phyloP scores from a whole-genome alignment of 495 filamentous ascomycete genomes.

The Durotheca rogersii region DNA sequence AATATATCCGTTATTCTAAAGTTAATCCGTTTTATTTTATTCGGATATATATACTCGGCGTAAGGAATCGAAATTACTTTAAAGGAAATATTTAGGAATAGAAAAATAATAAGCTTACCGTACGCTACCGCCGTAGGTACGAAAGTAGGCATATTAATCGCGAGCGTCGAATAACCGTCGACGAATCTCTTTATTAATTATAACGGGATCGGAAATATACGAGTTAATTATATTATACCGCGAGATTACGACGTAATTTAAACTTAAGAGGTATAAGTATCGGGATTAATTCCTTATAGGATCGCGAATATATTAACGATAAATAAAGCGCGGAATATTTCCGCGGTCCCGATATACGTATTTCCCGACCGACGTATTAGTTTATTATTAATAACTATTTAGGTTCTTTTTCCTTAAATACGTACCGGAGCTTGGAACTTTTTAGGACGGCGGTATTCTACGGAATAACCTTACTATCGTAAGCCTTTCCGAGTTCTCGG shows the following conservation, averaged over 20 bases:
- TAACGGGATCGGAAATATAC: background rate
- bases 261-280: conserved; percentile 2
- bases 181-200: conserved; percentile 4
- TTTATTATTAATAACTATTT: background rate
- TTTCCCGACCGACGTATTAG: background rate
- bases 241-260: background rate
- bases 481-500: no score
- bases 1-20: background rate
- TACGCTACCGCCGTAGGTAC: no score
- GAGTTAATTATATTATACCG: conserved; percentile 1
- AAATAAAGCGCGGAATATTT: no score
- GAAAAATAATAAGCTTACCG: no score
- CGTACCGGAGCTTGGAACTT: conserved; percentile 4
- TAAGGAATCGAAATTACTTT: no score
- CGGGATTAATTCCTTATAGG: background rate
- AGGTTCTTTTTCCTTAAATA: conserved; percentile 2
- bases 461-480: conserved; percentile 7
- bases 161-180: background rate
- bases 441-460: conserved; percentile 4
- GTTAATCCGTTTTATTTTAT: background rate
- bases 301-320: background rate
- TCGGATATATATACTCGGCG: conserved; percentile 2
- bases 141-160: conserved; percentile 3
- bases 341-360: no score
- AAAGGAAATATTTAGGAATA: no score